Evolutionary conservation across 1,139 yeast species (phyloP).

Genomic region (Candida sp.): DNA sequence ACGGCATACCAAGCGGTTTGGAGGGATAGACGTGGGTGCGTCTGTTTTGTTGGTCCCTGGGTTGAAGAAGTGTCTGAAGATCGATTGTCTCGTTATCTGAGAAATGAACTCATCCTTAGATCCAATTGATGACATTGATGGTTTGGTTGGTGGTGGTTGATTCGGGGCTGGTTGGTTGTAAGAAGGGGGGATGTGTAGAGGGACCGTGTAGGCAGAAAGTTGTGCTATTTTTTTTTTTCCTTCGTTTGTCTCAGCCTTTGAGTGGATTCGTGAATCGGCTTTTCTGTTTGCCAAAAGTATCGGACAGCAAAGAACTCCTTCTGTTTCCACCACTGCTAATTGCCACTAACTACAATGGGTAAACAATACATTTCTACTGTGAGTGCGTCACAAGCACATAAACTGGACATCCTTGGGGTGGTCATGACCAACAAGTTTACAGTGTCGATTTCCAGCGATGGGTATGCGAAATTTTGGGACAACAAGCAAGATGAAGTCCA

Average conservation of each 20-base stretch:
- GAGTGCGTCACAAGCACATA: conserved; percentile 70
- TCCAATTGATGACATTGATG: conserved; percentile 8
- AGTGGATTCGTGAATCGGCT: not conserved
- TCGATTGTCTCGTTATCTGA: conserved; percentile 18
- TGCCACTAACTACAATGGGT: conserved; percentile 36
- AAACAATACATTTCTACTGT: conserved; percentile 74
- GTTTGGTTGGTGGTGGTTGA: not conserved
- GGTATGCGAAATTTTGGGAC: conserved; percentile 77
- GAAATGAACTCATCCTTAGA: conserved; percentile 12
- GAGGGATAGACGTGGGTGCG: conserved; percentile 8
- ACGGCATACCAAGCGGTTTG: conserved; percentile 22
- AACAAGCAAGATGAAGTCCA: conserved; percentile 60
- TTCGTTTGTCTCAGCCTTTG: not conserved
- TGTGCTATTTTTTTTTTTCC: not conserved
- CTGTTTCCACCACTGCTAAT: too few species aligned
- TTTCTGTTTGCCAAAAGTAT: not conserved
- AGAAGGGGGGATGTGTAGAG: not conserved
- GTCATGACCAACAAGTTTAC: conserved; percentile 67
- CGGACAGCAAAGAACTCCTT: too few species aligned
- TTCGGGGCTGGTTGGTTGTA: not conserved
- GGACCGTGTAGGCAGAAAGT: not conserved
- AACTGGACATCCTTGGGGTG: conserved; percentile 75
- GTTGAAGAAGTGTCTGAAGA: conserved; percentile 20
- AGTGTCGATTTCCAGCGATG: conserved; percentile 90
- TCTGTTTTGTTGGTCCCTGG: not conserved